Conservation (phyloP, 441 rosid species). For the Corymbia calophylla region DNA sequence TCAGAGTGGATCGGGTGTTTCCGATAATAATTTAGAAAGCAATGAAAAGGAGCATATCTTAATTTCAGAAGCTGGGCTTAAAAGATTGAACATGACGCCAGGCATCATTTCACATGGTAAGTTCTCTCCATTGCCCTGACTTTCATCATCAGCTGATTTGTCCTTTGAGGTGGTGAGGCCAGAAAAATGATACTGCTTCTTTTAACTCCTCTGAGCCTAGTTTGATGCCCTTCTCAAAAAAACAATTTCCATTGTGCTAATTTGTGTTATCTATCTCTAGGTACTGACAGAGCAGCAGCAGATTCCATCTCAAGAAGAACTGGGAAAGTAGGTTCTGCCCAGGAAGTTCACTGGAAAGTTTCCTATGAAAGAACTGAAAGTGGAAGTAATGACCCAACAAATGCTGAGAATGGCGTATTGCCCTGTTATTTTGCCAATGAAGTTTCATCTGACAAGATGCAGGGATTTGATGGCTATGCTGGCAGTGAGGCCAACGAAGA, state of each 20-base stretch:
- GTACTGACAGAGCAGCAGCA: slow-evolving; percentile 12
- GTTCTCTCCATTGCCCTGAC: slow-evolving; percentile 20
- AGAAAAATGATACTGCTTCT: slow-evolving; percentile 21
- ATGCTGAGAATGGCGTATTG: not conserved
- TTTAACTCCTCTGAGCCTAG: slow-evolving; percentile 19
- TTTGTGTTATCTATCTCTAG: slow-evolving; percentile 13
- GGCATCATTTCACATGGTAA: slow-evolving; percentile 9
- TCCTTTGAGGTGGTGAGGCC: slow-evolving; percentile 35
- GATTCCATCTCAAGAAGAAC: slow-evolving; percentile 7
- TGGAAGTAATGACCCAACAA: not conserved
- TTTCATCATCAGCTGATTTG: slow-evolving; percentile 38
- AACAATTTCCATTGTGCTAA: slow-evolving; percentile 1
- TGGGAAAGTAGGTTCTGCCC: slow-evolving; percentile 9
- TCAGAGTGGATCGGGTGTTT: slow-evolving; percentile 29
- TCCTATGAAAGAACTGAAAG: slow-evolving; percentile 6
- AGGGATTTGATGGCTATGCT: not conserved
- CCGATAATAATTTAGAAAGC: slow-evolving; percentile 6
- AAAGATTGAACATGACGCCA: slow-evolving; percentile 12
- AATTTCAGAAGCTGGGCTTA: slow-evolving; percentile 16
- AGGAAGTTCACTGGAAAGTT: not conserved
- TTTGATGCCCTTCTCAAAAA: slow-evolving; percentile 12
- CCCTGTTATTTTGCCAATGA: not conserved
- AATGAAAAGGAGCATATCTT: slow-evolving; percentile 8
- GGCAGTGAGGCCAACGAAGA: not conserved
- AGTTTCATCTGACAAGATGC: not conserved